A percentile compares a stretch with the other conserved stretches of the same genome.
Evolutionary conservation across 768 basidiomycete species (phyloP).

Genomic region (Phylloporus sp.): DNA sequence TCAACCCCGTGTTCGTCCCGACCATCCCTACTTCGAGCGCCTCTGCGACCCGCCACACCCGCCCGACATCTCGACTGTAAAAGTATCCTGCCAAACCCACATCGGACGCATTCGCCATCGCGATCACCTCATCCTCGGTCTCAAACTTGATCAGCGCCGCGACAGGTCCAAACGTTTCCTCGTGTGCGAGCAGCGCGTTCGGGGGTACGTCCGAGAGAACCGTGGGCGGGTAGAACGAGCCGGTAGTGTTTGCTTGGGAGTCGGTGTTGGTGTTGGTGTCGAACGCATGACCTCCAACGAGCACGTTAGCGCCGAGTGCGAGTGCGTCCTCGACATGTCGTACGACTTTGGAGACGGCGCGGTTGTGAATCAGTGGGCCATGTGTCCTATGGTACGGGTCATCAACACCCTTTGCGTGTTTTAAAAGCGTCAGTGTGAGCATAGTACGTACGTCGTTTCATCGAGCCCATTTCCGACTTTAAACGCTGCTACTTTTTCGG

Average conservation of each 20-base stretch:
- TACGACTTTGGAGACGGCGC: slow-evolving; percentile 81
- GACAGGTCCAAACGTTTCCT: slow-evolving; percentile 96
- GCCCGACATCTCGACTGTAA: slow-evolving; percentile 80
- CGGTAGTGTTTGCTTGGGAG: slow-evolving; percentile 29
- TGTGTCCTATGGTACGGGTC: slow-evolving; percentile 63
- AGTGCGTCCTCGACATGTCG: slow-evolving; percentile 88
- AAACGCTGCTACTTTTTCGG: slow-evolving; percentile 77
- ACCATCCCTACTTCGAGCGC: slow-evolving; percentile 93
- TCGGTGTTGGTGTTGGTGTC: slow-evolving; percentile 46
- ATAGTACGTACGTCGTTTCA: slow-evolving; percentile 57
- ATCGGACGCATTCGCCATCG: slow-evolving; percentile 76
- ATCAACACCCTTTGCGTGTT: not conserved
- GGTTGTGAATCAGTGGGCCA: slow-evolving; percentile 88
- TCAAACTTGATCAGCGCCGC: slow-evolving; percentile 87
- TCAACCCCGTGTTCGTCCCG: slow-evolving; percentile 74
- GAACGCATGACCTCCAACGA: slow-evolving; percentile 80
- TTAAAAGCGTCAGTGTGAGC: not conserved
- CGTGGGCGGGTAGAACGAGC: slow-evolving; percentile 81
- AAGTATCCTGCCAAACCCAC: slow-evolving; percentile 95
- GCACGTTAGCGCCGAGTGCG: slow-evolving; percentile 76
- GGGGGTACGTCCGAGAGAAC: slow-evolving; percentile 80
- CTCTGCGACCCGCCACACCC: slow-evolving; percentile 94
- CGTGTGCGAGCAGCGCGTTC: slow-evolving; percentile 60
- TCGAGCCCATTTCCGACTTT: slow-evolving; percentile 89
- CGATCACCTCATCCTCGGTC: slow-evolving; percentile 90